Conservation (phyloP, 2,329 filamentous ascomycete species). For the Colletotrichum horii region DNA sequence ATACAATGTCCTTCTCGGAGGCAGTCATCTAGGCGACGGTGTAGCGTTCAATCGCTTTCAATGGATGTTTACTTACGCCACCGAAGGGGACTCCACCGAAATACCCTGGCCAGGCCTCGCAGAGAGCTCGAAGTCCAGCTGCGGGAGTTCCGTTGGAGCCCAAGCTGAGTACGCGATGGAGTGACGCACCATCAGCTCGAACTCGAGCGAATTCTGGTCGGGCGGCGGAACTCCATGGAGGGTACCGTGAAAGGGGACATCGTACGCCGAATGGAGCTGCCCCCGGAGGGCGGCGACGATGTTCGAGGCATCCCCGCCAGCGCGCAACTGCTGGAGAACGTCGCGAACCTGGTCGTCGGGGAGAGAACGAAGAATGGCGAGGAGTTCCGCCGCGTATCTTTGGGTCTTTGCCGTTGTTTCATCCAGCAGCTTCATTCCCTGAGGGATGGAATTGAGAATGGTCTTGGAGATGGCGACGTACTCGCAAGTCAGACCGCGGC, state of each 20-base stretch:
- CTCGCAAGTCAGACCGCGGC: constrained; percentile 3
- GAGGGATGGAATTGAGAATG: constrained; percentile 6
- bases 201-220: neutral
- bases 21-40: neutral
- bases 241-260: neutral
- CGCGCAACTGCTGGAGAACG: neutral
- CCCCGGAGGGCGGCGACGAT: neutral
- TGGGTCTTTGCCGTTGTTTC: neutral
- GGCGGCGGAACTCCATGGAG: neutral
- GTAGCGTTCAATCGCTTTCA: neutral
- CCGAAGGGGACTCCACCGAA: neutral
- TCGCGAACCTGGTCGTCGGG: neutral
- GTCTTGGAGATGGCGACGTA: constrained; percentile 4
- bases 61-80: neutral
- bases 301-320: neutral
- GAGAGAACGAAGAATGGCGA: neutral
- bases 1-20: neutral
- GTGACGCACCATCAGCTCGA: constrained; percentile 10
- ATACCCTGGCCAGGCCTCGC: neutral
- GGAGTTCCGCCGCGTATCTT: neutral
- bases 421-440: neutral
- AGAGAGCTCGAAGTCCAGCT: neutral
- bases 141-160: constrained; percentile 1
- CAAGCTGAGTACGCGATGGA: constrained; percentile 3
- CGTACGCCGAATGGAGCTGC: neutral